phyloP scores from a whole-genome alignment of 2,329 filamentous ascomycete species.

The Tolypocladium guangdongense region DNA sequence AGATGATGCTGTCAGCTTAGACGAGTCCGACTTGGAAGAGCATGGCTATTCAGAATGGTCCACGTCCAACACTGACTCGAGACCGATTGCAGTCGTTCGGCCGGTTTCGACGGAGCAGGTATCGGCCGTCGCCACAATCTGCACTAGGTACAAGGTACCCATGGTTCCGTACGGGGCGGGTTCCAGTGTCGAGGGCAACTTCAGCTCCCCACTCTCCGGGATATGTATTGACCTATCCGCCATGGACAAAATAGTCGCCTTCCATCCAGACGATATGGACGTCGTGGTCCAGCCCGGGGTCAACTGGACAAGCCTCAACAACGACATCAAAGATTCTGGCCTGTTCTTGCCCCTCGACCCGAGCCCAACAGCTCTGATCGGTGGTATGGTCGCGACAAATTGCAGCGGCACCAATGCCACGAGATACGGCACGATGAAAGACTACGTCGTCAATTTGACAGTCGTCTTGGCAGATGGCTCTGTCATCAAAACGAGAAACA shows the following conservation, averaged over 20 bases:
- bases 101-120: slow-evolving; percentile 56
- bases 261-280: slow-evolving; percentile 61
- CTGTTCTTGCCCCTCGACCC: slow-evolving; percentile 64
- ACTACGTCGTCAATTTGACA: slow-evolving; percentile 62
- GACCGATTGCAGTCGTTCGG: slow-evolving; percentile 55
- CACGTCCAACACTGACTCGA: slow-evolving; percentile 50
- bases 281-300: slow-evolving; percentile 60
- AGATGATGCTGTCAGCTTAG: slow-evolving; percentile 49
- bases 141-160: slow-evolving; percentile 50
- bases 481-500: slow-evolving; percentile 52
- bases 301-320: slow-evolving; percentile 57
- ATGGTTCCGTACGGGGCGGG: slow-evolving; percentile 70
- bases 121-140: slow-evolving; percentile 49
- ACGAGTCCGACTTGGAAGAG: slow-evolving; percentile 49
- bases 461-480: slow-evolving; percentile 60
- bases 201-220: slow-evolving; percentile 54
- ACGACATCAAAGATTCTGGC: slow-evolving; percentile 47
- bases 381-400: slow-evolving; percentile 55
- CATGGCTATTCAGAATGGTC: slow-evolving; percentile 66
- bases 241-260: slow-evolving; percentile 55
- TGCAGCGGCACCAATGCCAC: slow-evolving; percentile 52
- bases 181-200: slow-evolving; percentile 61
- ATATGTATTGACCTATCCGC: slow-evolving; percentile 58
- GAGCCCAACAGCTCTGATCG: slow-evolving; percentile 46
- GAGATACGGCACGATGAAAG: slow-evolving; percentile 65